Conservation (phyloP, 1,284 basidiomycete species). For the Clitocybe nebularis region DNA sequence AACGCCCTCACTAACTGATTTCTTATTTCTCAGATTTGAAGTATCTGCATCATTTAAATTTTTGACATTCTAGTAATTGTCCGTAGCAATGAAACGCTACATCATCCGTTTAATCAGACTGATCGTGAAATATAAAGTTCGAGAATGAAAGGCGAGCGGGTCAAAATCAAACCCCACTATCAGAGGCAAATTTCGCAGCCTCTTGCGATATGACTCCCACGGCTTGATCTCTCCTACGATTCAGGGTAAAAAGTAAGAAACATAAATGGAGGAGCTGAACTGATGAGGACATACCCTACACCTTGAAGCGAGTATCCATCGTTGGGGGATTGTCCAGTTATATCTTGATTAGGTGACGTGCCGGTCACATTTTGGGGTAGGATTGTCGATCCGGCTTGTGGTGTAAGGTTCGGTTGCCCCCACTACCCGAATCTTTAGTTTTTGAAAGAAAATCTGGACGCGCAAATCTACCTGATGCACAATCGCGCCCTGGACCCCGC, state of each 20-base stretch:
- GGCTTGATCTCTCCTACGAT: neutral
- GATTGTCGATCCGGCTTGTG: constrained; percentile 38
- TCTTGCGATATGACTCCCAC: neutral
- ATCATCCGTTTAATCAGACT: too few species aligned
- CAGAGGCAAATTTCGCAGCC: neutral
- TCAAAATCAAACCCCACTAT: neutral
- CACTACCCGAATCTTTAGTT: constrained; percentile 33
- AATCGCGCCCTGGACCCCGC: constrained; percentile 46
- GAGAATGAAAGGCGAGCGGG: neutral
- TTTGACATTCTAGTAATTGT: too few species aligned
- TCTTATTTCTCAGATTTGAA: too few species aligned
- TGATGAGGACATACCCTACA: constrained; percentile 28
- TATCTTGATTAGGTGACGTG: constrained; percentile 25
- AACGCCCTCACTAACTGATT: too few species aligned
- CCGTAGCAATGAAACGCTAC: too few species aligned
- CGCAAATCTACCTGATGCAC: constrained; percentile 48
- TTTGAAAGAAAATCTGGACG: constrained; percentile 1
- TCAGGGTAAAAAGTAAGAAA: neutral
- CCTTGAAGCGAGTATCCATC: constrained; percentile 54
- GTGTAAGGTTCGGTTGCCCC: constrained; percentile 47
- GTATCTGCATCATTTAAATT: too few species aligned
- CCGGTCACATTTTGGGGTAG: constrained; percentile 31
- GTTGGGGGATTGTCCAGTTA: constrained; percentile 51
- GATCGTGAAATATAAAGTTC: neutral
- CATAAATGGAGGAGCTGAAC: neutral